phyloP scores from a whole-genome alignment of 768 basidiomycete species.

The Boletus patriciae region DNA sequence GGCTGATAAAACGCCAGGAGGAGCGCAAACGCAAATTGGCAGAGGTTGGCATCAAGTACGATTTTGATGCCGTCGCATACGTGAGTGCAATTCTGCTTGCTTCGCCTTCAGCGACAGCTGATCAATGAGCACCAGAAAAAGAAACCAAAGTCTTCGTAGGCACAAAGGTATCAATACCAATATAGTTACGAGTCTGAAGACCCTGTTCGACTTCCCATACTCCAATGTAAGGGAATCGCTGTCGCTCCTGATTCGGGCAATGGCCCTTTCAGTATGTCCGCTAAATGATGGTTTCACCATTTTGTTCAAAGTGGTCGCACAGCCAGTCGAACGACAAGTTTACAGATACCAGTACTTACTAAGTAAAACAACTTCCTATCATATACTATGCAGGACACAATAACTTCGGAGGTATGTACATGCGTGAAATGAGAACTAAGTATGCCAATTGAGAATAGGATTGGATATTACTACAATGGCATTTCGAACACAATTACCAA shows the following conservation, averaged over 20 bases:
- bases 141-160: constrained; percentile 32
- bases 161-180: neutral
- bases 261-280: neutral
- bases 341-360: neutral
- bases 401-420: neutral
- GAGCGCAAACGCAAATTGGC: constrained; percentile 76
- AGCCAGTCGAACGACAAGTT: neutral
- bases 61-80: constrained; percentile 79
- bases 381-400: neutral
- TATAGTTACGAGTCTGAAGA: neutral
- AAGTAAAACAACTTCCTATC: neutral
- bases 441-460: neutral
- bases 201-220: neutral
- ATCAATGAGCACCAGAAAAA: constrained; percentile 33
- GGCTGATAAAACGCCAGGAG: constrained; percentile 75
- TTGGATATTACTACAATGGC: constrained; percentile 9
- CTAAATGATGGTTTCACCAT: neutral
- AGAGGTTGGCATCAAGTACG: constrained; percentile 83
- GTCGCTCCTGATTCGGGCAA: neutral
- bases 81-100: constrained; percentile 46
- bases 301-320: neutral
- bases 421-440: neutral
- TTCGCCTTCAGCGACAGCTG: neutral
- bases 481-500: neutral
- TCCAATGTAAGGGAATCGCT: neutral